Conservation (phyloP, 2,329 filamentous ascomycete genomes). For the Aotearoamyces nothofagi region DNA sequence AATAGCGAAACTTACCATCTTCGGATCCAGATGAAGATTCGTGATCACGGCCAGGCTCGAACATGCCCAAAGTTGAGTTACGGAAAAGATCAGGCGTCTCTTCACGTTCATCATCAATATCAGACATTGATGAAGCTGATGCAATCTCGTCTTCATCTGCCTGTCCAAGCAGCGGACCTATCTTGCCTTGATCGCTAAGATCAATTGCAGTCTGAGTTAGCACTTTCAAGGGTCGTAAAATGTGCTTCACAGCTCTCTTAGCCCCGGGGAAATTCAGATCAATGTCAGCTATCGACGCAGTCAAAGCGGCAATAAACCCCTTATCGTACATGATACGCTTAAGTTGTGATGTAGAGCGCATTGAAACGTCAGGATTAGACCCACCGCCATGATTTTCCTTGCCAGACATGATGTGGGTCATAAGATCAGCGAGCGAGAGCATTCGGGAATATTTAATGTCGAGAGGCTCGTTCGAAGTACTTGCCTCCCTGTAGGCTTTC, state of each 20-base stretch:
- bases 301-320: conserved; percentile 79
- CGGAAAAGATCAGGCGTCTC: conserved; percentile 96
- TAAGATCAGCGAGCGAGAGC: conserved; percentile 76
- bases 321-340: conserved; percentile 97
- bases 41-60: conserved; percentile 69
- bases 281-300: conserved; percentile 84
- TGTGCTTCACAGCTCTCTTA: conserved; percentile 91
- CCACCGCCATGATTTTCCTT: conserved; percentile 47
- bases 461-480: conserved; percentile 59
- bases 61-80: conserved; percentile 89
- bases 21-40: conserved; percentile 60
- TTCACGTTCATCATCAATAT: conserved; percentile 72
- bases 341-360: conserved; percentile 64
- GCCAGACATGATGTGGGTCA: conserved; percentile 80
- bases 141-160: conserved; percentile 77
- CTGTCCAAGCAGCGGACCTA: conserved; percentile 49
- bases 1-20: conserved; percentile 30
- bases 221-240: conserved; percentile 75
- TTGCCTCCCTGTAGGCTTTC: conserved; percentile 82
- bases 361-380: conserved; percentile 21
- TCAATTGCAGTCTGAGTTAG: conserved; percentile 78
- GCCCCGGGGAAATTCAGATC: conserved; percentile 89
- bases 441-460: conserved; percentile 81
- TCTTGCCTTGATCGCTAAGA: conserved; percentile 55
- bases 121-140: conserved; percentile 77